These are phyloP conservation scores for Babesia ovis DNA, from an alignment of 169 alveolate genomes.

Conservation along the genomic window DNA sequence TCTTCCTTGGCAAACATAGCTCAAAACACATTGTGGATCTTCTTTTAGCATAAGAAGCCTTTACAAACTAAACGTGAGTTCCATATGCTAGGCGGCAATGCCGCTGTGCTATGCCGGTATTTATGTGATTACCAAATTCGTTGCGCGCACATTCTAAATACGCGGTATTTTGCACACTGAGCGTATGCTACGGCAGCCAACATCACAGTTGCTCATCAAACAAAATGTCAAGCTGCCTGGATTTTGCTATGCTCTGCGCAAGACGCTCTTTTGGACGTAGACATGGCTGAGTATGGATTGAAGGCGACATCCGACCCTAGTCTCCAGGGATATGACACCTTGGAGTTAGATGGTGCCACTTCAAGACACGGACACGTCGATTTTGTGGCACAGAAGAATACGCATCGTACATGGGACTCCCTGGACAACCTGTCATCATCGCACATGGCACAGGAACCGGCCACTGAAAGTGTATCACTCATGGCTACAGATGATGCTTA, in stretches of 20 bases:
- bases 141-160: neutral
- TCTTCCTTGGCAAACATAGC: neutral
- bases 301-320: neutral
- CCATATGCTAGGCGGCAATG: neutral
- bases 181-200: neutral
- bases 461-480: neutral
- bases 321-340: neutral
- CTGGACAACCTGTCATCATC: neutral
- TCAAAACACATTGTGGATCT: neutral
- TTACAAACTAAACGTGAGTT: neutral
- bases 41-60: neutral
- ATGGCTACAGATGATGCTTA: neutral
- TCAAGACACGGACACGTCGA: neutral
- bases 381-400: neutral
- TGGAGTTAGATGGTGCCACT: neutral
- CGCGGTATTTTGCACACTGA: neutral
- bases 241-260: constrained; percentile 16
- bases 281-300: constrained; percentile 29
- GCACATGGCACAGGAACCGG: neutral
- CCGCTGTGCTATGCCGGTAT: neutral
- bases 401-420: neutral
- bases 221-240: constrained; percentile 20
- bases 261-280: constrained; percentile 19
- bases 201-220: neutral
- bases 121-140: neutral